These are phyloP conservation scores for Tardiomyces depauwii DNA, from an alignment of 1,139 yeast species.

Conservation along the genomic window DNA sequence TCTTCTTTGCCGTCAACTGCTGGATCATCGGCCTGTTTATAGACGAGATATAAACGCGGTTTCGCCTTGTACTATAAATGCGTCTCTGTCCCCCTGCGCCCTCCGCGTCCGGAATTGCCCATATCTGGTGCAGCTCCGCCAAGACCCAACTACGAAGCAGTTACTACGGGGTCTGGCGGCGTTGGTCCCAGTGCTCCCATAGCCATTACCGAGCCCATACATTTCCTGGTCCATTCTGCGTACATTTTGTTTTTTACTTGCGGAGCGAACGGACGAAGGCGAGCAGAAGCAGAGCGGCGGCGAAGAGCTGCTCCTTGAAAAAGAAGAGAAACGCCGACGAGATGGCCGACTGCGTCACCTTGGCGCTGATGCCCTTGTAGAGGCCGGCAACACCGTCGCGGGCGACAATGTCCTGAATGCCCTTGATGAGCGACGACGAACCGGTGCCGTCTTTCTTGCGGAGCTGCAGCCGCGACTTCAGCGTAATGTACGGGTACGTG, in stretches of 20 bases:
- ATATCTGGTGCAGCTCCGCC: no score
- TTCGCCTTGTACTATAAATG: no score
- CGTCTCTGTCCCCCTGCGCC: no score
- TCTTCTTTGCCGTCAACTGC: conserved; percentile 60
- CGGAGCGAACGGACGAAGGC: conserved; percentile 14
- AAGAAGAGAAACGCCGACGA: conserved; percentile 88
- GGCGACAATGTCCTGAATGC: conserved; percentile 37
- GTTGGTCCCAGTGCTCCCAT: no score
- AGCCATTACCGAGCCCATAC: no score
- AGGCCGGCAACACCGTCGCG: conserved; percentile 69
- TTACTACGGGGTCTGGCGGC: background rate
- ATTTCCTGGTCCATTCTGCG: no score
- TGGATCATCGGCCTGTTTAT: conserved; percentile 52
- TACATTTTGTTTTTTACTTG: background rate
- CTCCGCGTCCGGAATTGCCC: no score
- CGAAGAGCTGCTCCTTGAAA: conserved; percentile 71
- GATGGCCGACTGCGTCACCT: conserved; percentile 69
- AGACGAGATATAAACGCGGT: conserved; percentile 25
- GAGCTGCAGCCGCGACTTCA: conserved; percentile 82
- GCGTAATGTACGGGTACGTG: conserved; percentile 83
- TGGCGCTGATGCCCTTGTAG: conserved; percentile 72
- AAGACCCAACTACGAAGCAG: no score
- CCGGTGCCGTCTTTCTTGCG: conserved; percentile 30
- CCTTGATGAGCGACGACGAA: conserved; percentile 19
- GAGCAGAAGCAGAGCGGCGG: conserved; percentile 21